Evolutionary conservation across 306 rosid genomes (phyloP).

Genomic region (Malus domestica): ASM211411v1 NC_041796.1:8509001-8509500

Average conservation of each 20-base stretch:
- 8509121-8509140: conserved; percentile 40
- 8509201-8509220: background rate
- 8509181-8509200: conserved; percentile 83
- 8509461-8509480: conserved; percentile 47
- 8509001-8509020: no score
- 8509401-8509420: conserved; percentile 39
- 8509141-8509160: conserved; percentile 53
- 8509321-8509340: background rate
- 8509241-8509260: background rate
- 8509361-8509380: background rate
- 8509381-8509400: background rate
- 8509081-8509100: background rate
- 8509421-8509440: conserved; percentile 77
- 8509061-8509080: background rate
- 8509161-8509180: conserved; percentile 61
- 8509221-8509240: background rate
- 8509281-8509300: background rate
- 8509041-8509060: no score
- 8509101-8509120: background rate
- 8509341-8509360: background rate
- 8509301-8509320: background rate
- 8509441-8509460: conserved; percentile 64
- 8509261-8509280: background rate
- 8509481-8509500: conserved; percentile 17
- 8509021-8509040: no score